Base-by-base conservation (phyloP, 192 early-diverging fungal species). In the Backusella mclennaniae region DNA sequence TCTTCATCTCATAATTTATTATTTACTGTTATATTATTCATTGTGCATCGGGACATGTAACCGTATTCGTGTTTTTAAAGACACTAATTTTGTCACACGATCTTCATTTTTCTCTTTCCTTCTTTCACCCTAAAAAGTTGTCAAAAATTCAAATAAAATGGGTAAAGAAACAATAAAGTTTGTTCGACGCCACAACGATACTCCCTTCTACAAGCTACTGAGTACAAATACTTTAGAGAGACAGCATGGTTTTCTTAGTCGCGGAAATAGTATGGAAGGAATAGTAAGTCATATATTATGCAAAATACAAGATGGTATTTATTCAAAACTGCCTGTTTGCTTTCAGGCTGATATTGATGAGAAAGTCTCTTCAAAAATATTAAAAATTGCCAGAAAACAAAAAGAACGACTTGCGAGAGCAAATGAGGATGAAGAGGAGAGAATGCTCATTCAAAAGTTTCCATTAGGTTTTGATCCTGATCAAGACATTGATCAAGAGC, bases 281-380 rank as follows among this genome's bases (percentile, higher is more conserved):
- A 89, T 39, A 33, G 29, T 74, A 35, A 52, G 71, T 9, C 9
- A 3, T 68, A n/a, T 33, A 35, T 33, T 46, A 31, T 29, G 11
- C 9, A 63, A 11, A 12, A 26, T 63, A 63, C 9, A 63, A 12
- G 11, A 63, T 11, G 2, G 12, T 26, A 7, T 11, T 39, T 19
- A 39, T 19, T 39, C n/a, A 36, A n/a, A 6, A 17, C 67, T 23
- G 42, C 31, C 29, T 44, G 1, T 23, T 35, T 56, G 8, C 71
- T 12, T 76, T 36, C 77, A 90, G 90, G 85, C 84, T 82, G 90
- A 84, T 70, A 86, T 98, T 17, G 97, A 98, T 80, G 88, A 91
- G 66, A 96, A 94, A 78, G 91, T 95, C 42, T 97, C 97, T 14
- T 88, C 87, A 81, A 94, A 94, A 74, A 95, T 98, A 85, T 80